Conservation (phyloP, 352 stramenopile genomes). For the Aphanomyces cochlioides region DNA sequence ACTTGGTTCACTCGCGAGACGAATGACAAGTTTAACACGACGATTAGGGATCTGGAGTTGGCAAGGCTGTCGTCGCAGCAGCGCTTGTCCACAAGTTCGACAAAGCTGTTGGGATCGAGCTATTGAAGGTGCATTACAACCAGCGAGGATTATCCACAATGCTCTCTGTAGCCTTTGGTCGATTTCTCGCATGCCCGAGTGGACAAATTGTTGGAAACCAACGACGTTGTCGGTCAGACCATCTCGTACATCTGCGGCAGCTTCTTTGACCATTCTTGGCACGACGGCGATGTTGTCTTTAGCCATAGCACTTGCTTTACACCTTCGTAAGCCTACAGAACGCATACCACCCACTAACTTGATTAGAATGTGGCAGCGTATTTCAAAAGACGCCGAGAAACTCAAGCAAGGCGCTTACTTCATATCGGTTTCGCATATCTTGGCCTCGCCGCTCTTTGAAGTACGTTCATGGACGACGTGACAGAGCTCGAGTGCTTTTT, state of each 20-base stretch:
- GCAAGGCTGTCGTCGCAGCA: constrained; percentile 75
- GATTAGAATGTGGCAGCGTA: constrained; percentile 67
- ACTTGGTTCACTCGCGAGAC: constrained; percentile 44
- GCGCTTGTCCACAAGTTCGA: constrained; percentile 77
- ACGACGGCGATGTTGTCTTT: constrained; percentile 74
- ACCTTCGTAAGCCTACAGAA: constrained; percentile 48
- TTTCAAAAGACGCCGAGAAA: constrained; percentile 72
- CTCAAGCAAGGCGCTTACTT: constrained; percentile 84
- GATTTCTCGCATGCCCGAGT: constrained; percentile 73
- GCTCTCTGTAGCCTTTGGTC: constrained; percentile 49
- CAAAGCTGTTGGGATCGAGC: constrained; percentile 78
- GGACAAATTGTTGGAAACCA: constrained; percentile 44
- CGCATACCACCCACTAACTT: neutral
- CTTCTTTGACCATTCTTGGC: constrained; percentile 62
- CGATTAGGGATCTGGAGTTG: constrained; percentile 65
- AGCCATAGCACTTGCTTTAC: constrained; percentile 83
- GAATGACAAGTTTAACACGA: too few relatives aligned
- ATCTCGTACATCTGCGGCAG: constrained; percentile 74
- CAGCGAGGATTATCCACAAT: neutral
- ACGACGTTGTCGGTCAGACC: constrained; percentile 39
- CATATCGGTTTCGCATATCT: constrained; percentile 74
- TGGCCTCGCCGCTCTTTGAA: constrained; percentile 76
- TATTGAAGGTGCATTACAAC: constrained; percentile 46
- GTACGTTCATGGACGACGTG: constrained; percentile 51
- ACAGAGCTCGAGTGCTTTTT: neutral